A percentile compares a stretch with the other conserved stretches of the same genome.
Evolutionary conservation across 208 protist species (phyloP).

Genomic region (Porcisia deanei): DNA sequence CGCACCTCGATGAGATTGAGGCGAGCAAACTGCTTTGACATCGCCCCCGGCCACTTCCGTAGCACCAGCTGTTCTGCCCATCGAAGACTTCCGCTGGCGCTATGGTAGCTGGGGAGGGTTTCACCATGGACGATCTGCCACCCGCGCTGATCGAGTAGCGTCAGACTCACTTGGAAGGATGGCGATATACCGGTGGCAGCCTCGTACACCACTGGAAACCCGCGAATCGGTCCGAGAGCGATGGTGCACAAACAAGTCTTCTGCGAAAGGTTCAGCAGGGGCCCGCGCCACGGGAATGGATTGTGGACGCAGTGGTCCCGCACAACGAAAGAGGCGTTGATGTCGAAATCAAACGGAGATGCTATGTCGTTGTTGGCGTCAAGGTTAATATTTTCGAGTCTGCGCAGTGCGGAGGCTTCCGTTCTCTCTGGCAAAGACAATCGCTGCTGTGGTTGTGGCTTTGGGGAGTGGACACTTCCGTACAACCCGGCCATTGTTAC

Average conservation of each 20-base stretch:
- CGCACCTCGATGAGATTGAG: constrained; percentile 88
- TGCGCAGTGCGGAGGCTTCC: constrained; percentile 5
- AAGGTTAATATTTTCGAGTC: constrained; percentile 19
- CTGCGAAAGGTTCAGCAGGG: constrained; percentile 77
- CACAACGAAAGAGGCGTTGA: constrained; percentile 66
- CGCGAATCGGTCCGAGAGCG: constrained; percentile 77
- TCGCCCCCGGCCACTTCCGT: constrained; percentile 85
- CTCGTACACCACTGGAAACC: constrained; percentile 88
- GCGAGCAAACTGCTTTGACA: constrained; percentile 81
- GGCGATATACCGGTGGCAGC: constrained; percentile 68
- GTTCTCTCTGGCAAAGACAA: constrained; percentile 1
- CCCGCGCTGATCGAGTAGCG: constrained; percentile 82
- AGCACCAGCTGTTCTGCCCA: constrained; percentile 85
- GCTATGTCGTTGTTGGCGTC: constrained; percentile 23
- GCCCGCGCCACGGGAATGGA: constrained; percentile 44
- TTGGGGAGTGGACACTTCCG: constrained; percentile 3
- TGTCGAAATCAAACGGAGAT: constrained; percentile 41
- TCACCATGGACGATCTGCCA: constrained; percentile 85
- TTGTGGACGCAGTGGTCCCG: constrained; percentile 31
- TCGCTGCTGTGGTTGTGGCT: background rate
- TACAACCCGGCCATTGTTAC: constrained; percentile 44
- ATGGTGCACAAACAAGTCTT: constrained; percentile 85
- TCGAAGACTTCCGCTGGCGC: constrained; percentile 79
- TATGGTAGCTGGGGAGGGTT: constrained; percentile 84
- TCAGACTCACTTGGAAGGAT: constrained; percentile 85